These are phyloP conservation scores for Gracilaria domingensis DNA, from an alignment of 23 red algal genomes.

Conservation along the genomic window DNA sequence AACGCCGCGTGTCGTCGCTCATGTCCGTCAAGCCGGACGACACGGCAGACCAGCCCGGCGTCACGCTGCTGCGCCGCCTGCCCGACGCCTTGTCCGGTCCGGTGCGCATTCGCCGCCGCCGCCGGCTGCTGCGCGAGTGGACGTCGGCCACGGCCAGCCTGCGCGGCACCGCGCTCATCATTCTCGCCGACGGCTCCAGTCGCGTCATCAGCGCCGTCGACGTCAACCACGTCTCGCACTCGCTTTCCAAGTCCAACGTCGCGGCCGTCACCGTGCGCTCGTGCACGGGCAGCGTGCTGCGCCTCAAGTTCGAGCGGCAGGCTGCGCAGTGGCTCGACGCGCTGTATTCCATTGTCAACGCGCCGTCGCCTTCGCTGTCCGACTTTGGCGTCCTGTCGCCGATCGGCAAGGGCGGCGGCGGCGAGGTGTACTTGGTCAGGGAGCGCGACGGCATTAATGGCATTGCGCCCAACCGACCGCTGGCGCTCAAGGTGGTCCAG, in stretches of 20 bases:
- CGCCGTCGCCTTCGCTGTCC: not conserved
- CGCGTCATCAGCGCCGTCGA: conserved; percentile 23
- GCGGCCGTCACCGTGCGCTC: conserved; percentile 17
- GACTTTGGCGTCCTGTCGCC: conserved; percentile 73
- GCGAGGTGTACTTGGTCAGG: conserved; percentile 63
- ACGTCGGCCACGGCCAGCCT: conserved; percentile 24
- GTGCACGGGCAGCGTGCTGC: not conserved
- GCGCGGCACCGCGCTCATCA: conserved; percentile 42
- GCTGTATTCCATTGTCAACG: not conserved
- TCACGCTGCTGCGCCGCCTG: conserved; percentile 35
- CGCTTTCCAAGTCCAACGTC: not conserved
- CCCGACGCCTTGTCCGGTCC: conserved; percentile 37
- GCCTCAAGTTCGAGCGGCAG: not conserved
- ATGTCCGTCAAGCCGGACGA: conserved; percentile 18
- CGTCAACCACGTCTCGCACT: conserved; percentile 1
- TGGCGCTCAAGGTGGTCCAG: conserved; percentile 81
- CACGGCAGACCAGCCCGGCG: conserved; percentile 3
- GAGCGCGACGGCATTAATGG: not conserved
- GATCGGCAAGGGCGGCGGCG: conserved; percentile 84
- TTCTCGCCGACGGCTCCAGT: not conserved
- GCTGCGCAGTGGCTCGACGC: conserved; percentile 2
- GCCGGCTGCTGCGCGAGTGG: conserved; percentile 12
- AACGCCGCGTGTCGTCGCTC: not conserved
- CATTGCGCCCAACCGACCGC: not conserved
- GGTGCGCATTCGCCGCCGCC: conserved; percentile 22